Evolutionary conservation across 257 asterid genomes (phyloP).

Genomic region (Solanum arcanum): DNA sequence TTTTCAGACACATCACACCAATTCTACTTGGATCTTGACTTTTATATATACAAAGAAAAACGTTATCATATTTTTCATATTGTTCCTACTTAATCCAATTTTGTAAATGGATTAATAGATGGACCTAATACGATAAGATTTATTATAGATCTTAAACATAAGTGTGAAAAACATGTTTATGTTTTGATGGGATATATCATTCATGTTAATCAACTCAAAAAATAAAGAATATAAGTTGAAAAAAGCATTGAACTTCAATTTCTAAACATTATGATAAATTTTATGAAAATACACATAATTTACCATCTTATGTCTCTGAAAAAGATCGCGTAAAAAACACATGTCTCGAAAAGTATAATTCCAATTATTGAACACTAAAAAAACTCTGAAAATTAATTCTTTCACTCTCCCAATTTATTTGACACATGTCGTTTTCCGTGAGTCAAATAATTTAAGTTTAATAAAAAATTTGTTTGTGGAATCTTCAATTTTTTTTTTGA

Average conservation of each 20-base stretch:
- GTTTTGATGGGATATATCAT: background rate
- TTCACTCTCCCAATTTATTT: too few species aligned
- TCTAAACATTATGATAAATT: background rate
- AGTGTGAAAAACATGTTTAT: background rate
- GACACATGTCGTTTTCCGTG: accelerated
- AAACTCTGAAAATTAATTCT: background rate
- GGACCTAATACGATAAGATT: background rate
- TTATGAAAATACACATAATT: background rate
- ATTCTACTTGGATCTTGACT: background rate
- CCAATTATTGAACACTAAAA: background rate
- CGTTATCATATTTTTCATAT: background rate
- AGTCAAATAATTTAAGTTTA: too few species aligned
- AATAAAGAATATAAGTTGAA: too few species aligned
- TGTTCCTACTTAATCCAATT: background rate
- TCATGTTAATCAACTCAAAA: background rate
- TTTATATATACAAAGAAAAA: background rate
- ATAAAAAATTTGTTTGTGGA: too few species aligned
- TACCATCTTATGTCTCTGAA: background rate
- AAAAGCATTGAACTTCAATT: background rate
- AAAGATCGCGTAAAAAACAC: too few species aligned
- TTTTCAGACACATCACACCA: background rate
- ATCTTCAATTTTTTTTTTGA: too few species aligned
- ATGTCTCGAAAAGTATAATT: background rate
- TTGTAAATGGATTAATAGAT: background rate
- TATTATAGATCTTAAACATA: background rate